phyloP scores from a whole-genome alignment of 352 stramenopile species.

The Elongisporangium anandrum region DNA sequence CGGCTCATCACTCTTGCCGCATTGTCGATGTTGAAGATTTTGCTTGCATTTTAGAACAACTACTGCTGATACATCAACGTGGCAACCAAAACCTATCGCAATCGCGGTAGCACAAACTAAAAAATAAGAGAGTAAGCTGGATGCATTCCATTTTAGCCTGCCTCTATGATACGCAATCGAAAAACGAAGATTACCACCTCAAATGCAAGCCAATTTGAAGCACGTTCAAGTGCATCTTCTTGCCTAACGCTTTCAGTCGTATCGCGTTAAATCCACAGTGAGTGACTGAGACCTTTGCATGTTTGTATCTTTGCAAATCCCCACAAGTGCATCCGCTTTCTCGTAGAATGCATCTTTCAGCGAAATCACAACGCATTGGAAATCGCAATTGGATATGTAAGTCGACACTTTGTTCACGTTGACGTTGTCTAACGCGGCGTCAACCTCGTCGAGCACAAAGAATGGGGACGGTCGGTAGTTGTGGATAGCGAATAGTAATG shows the following conservation, averaged over 20 bases:
- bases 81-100: not conserved
- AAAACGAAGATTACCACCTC: not conserved
- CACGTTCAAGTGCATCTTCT: too few species aligned
- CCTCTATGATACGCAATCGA: not conserved
- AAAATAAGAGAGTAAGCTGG: not conserved
- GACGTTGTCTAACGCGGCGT: slow-evolving; percentile 99
- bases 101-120: too few species aligned
- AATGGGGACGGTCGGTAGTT: slow-evolving; percentile 95
- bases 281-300: slow-evolving; percentile 69
- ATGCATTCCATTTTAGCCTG: not conserved
- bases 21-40: not conserved
- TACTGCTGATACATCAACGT: not conserved
- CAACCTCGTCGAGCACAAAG: slow-evolving; percentile 99
- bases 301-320: slow-evolving; percentile 85
- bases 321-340: slow-evolving; percentile 91
- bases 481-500: slow-evolving; percentile 99
- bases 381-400: slow-evolving; percentile 94
- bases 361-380: slow-evolving; percentile 98
- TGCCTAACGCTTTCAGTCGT: slow-evolving; percentile 18
- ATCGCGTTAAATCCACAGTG: slow-evolving; percentile 80
- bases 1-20: not conserved
- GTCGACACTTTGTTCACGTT: slow-evolving; percentile 99
- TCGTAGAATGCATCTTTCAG: slow-evolving; percentile 98
- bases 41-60: not conserved
- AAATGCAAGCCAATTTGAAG: too few species aligned